These are phyloP conservation scores for Protomyces inouyei DNA, from an alignment of 1,139 yeast species.

Conservation along the genomic window DNA sequence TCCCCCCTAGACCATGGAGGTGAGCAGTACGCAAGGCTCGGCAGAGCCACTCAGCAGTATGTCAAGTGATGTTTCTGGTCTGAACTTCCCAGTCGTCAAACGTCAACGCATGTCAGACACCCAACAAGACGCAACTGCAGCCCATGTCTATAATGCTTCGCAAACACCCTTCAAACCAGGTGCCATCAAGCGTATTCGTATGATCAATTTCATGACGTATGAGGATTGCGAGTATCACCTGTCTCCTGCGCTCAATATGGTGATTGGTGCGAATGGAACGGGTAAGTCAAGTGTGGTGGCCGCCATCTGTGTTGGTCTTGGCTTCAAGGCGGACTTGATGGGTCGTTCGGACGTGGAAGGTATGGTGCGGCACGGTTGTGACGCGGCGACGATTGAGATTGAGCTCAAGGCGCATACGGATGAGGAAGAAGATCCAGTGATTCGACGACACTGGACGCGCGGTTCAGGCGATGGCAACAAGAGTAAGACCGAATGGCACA, in stretches of 20 bases:
- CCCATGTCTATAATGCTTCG: not conserved
- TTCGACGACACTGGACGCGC: constrained; percentile 37
- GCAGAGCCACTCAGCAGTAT: not conserved
- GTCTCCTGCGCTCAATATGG: constrained; percentile 83
- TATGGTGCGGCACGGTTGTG: constrained; percentile 72
- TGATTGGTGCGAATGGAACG: constrained; percentile 95
- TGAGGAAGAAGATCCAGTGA: constrained; percentile 42
- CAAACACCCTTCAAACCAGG: constrained; percentile 47
- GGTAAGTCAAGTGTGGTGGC: constrained; percentile 94
- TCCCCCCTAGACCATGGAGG: not conserved
- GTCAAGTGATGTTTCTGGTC: not conserved
- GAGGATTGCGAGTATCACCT: constrained; percentile 67
- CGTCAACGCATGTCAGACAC: not conserved
- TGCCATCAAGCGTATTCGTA: constrained; percentile 58
- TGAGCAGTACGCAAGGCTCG: not conserved
- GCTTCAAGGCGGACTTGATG: constrained; percentile 70
- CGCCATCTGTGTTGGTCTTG: constrained; percentile 85
- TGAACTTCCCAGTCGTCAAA: not conserved
- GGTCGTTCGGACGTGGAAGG: constrained; percentile 67
- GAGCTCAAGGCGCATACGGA: constrained; percentile 51
- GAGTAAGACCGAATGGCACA: constrained; percentile 51
- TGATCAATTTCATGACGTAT: constrained; percentile 79
- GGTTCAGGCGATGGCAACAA: constrained; percentile 17
- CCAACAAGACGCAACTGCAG: not conserved
- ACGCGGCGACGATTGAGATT: constrained; percentile 55